Base-by-base conservation (phyloP, 257 asterid species). In the Solanum raphanifolium region DNA sequence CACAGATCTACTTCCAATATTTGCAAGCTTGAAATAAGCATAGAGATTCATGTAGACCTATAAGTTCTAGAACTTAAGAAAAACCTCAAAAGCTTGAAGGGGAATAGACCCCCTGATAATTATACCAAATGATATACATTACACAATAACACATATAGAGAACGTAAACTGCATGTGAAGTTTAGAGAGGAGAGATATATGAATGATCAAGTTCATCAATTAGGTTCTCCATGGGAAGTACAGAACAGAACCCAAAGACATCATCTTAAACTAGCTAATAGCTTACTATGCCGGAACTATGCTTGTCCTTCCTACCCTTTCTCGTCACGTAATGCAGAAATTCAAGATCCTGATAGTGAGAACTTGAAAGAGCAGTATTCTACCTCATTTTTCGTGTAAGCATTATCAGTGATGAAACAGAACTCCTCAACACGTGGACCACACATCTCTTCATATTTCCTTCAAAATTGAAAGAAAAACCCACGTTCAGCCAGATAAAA, bases 391-490 rank as follows among this genome's bases (percentile, higher is more conserved):
- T 92, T 96, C 27, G 93, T 73, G 94, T 95, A 96, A 79, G 97
- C 91, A 74, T 92, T 94, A 89, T 93, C 99, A 29, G 98, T 96
- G 90, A 94, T 91, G 88, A 89, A 91, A 92, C 99, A 96, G 62
- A 94, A 92, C 34, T 95, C 96, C 72, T 95, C 99, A 89, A 94
- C 96, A 27, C 89, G 92, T 86, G 96, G 97, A 29, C 97, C 93
- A 92, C 94, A 94, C 85, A 95, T 94, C 94, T 96, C 98, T 92
- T 96, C 99, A 41, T 96, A 96, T 86, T 96, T 96, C 92, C 99
- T 96, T 89, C 90, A 92, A 86, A 76, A 68, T 87, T 85, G 87
- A n/a, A 48, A 75, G 86, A 48, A 85, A 58, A 85, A 68, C 11
- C 55, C 74, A 86, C 71, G 18, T 58, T 36, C 86, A 82, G 43